These are phyloP conservation scores for Syzygium syzygioides DNA, from an alignment of 441 rosid species.

Conservation along the genomic window DNA sequence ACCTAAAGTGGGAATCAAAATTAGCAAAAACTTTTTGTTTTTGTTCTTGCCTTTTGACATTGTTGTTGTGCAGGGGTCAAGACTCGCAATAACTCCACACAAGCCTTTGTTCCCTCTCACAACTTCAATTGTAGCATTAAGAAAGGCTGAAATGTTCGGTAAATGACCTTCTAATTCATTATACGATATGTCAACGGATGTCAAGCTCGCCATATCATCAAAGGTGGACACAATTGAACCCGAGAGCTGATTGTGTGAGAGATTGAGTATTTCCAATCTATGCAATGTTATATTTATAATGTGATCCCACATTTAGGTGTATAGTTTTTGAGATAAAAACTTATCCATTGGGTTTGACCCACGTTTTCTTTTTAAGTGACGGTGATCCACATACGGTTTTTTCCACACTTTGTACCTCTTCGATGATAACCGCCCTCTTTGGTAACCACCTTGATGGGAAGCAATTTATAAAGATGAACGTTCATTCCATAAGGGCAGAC, in stretches of 20 bases:
- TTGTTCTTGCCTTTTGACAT: fast-evolving
- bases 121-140: background rate
- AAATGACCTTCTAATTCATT: background rate
- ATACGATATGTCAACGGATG: background rate
- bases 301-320: no score
- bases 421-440: no score
- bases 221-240: background rate
- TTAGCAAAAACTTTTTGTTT: background rate
- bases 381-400: no score
- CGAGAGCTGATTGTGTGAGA: background rate
- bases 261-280: background rate
- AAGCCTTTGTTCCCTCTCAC: background rate
- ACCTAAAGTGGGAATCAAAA: background rate
- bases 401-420: no score
- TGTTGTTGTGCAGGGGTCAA: background rate
- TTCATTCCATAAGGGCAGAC: no score
- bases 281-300: no score
- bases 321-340: no score
- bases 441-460: no score
- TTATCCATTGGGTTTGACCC: no score
- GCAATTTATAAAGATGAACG: no score
- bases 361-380: no score
- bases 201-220: background rate
- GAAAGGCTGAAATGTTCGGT: background rate
- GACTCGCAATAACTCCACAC: background rate